These are phyloP conservation scores for Saccharomycopsis vini DNA, from an alignment of 805 yeast genomes.

Conservation along the genomic window DNA sequence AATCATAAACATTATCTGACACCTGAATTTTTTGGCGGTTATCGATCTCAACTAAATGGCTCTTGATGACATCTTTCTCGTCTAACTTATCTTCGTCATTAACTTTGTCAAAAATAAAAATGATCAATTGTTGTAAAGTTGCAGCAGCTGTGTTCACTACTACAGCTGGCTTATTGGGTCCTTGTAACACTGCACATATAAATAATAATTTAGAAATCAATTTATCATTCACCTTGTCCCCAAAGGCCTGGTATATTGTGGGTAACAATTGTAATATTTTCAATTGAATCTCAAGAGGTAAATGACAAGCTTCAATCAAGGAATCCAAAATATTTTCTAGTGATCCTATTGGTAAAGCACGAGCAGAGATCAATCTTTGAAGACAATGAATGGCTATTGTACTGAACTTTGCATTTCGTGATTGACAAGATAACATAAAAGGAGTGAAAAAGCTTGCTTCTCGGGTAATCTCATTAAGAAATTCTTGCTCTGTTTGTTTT, in stretches of 20 bases:
- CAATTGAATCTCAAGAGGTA: conserved; percentile 76
- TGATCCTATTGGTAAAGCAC: conserved; percentile 45
- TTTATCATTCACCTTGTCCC: conserved; percentile 43
- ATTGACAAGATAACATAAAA: conserved; percentile 59
- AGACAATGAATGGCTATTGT: conserved; percentile 65
- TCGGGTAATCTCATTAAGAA: conserved; percentile 31
- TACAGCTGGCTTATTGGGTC: conserved; percentile 59
- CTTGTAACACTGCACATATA: conserved; percentile 66
- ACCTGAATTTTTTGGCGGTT: conserved; percentile 36
- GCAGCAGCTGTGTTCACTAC: conserved; percentile 90
- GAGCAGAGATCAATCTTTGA: conserved; percentile 47
- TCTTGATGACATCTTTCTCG: conserved; percentile 22
- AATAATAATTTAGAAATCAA: conserved; percentile 49
- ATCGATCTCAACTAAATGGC: conserved; percentile 36
- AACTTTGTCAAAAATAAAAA: conserved; percentile 66
- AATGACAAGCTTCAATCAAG: conserved; percentile 60
- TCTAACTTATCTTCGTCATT: conserved; percentile 30
- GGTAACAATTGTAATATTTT: conserved; percentile 82
- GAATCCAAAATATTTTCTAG: conserved; percentile 54
- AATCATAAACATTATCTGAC: conserved; percentile 53
- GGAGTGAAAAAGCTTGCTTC: conserved; percentile 57
- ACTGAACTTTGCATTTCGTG: conserved; percentile 67
- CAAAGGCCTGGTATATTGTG: conserved; percentile 56
- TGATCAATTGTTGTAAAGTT: conserved; percentile 77
- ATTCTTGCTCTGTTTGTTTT: conserved; percentile 23